These are phyloP conservation scores for Oehlia diaphana DNA, from an alignment of 192 early-diverging fungal species.

Conservation along the genomic window DNA sequence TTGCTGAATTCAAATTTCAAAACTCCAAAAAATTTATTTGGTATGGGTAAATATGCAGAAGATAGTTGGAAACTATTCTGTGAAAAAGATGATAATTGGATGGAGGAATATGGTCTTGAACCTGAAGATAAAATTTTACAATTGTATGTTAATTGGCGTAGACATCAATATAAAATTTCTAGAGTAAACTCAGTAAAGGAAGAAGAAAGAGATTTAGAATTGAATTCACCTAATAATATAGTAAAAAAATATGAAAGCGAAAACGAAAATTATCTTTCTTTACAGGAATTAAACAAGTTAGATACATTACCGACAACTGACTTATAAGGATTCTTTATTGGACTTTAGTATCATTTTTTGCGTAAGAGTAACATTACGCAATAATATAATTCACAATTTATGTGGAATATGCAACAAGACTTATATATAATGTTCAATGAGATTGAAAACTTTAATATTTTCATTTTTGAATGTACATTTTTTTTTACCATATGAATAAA, in stretches of 20 bases:
- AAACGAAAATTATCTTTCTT: not conserved
- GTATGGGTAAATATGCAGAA: slow-evolving; percentile 32
- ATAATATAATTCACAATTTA: no score
- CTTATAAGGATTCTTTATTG: not conserved
- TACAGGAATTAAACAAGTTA: not conserved
- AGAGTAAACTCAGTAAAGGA: not conserved
- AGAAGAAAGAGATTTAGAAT: not conserved
- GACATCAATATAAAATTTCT: not conserved
- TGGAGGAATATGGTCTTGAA: not conserved
- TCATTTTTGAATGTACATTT: no score
- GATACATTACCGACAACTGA: not conserved
- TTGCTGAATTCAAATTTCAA: slow-evolving; percentile 16
- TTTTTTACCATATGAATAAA: no score
- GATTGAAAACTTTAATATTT: no score
- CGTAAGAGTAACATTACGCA: no score
- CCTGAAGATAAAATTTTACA: slow-evolving; percentile 25
- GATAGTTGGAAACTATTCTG: slow-evolving; percentile 31
- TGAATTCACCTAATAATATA: not conserved
- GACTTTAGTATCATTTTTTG: not conserved
- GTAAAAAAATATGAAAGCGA: not conserved
- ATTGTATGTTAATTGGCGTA: slow-evolving; percentile 25
- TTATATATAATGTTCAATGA: no score
- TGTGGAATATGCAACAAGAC: no score
- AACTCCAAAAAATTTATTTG: slow-evolving; percentile 22
- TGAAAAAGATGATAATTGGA: slow-evolving; percentile 28